These are phyloP conservation scores for Thyridium curvatum DNA, from an alignment of 2,329 filamentous ascomycete genomes.

Conservation along the genomic window DNA sequence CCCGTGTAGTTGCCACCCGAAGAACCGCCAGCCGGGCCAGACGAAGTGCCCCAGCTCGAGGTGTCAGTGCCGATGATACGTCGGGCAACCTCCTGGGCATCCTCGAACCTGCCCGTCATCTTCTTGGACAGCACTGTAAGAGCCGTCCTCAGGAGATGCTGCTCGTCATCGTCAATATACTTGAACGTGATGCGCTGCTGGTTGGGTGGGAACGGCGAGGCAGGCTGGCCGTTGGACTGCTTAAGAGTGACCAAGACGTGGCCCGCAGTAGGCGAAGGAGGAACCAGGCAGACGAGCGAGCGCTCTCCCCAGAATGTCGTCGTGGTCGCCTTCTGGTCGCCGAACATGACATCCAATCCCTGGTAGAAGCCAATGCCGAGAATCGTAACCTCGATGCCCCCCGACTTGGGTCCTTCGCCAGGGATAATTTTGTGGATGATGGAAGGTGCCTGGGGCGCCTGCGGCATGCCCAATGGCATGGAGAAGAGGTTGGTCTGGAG, in stretches of 20 bases:
- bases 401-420: constrained; percentile 71
- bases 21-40: constrained; percentile 2
- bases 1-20: constrained; percentile 15
- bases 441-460: constrained; percentile 42
- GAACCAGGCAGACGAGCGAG: constrained; percentile 72
- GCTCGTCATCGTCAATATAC: constrained; percentile 67
- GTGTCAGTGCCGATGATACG: constrained; percentile 48
- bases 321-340: constrained; percentile 55
- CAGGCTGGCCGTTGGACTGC: constrained; percentile 31
- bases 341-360: constrained; percentile 78
- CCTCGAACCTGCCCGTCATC: constrained; percentile 56
- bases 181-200: constrained; percentile 52
- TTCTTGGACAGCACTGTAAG: constrained; percentile 54
- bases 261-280: constrained; percentile 62
- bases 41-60: constrained; percentile 36
- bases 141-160: constrained; percentile 62
- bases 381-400: constrained; percentile 82
- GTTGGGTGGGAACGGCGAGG: constrained; percentile 20
- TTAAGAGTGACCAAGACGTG: constrained; percentile 67
- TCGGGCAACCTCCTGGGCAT: constrained; percentile 55
- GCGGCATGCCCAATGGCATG: constrained; percentile 41
- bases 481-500: constrained; percentile 43
- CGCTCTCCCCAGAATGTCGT: constrained; percentile 78
- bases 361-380: constrained; percentile 74
- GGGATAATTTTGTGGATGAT: constrained; percentile 81